Base-by-base conservation (phyloP, 768 basidiomycete genomes). In the Sistotremastrum suecicum region DNA sequence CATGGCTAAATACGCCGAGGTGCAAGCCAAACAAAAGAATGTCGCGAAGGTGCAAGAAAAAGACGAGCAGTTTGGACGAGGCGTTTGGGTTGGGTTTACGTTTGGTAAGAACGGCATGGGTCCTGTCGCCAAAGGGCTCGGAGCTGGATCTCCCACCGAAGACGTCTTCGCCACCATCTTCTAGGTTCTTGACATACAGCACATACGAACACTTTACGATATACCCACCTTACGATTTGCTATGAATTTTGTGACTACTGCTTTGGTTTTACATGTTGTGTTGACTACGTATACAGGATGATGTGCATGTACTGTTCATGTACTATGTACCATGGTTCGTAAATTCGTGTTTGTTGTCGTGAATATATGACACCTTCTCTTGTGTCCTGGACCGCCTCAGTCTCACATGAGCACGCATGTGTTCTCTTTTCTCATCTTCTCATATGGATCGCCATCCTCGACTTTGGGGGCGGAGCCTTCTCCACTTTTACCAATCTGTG, bases 1-100 rank as follows among this genome's bases (percentile, higher is more conserved):
- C 58, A 97, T 97, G 92, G 90, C 88, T 42, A 98, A 98, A 66
- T 98, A 98, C 58, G 89, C 92, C 7, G 94, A 99, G 61, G 95
- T 99, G 5, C 78, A 85, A 63, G 95, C 95, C 69, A 99, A 98
- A 65, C 91, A 97, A 65, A 69, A 66, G 56, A 92, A 97, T 58
- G 92, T 99, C 29, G 94, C 94, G 29, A 75, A 74, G 47, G 86
- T 97, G 11, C 78, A 74, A 61, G 94, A 98, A 67, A 85, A 85
- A 61, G 88, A 86, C 3, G 86, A 88, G 48, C 61, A 70, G 3
- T 65, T 73, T 53, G 60, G 70, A 2, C 66, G 87, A 41, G 87
- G 87, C 4, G 83, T 89, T 38, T 89, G 87, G 87, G 87, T 88
- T 44, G 87, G 87, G 3, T 90, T 90, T 55, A 89, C 87, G 3